Evolutionary conservation across 768 basidiomycete genomes (phyloP), one percentile per base, ranked within the genome.

Genomic region (Suillus subluteus): DNA sequence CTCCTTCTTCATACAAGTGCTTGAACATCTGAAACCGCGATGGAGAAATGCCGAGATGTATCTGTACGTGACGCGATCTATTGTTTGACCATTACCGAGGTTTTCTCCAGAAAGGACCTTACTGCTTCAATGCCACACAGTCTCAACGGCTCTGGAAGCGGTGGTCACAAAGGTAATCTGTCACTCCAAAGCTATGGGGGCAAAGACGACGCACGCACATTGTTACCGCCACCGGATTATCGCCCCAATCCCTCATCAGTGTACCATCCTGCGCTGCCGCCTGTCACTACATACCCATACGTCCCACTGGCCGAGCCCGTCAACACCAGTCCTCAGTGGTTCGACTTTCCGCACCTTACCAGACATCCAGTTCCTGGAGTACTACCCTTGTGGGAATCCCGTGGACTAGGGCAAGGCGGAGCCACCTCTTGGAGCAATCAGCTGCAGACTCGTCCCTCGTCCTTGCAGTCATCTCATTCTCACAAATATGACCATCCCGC

Each of bases 31-130:
- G 40, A 72, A 67, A 62, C 68, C 67, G 62, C 78, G 76, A 37
- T 78, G 76, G 76, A 74, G 77, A 58, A 71, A 65, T 32, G 76
- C 76, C 37, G 78, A 79, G 61, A 74, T 76, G 58, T 69, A 78
- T 72, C 62, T 78, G 76, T 76, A 79, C 85, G 74, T 73, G n/a
- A 43, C 32, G 6, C 21, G 30, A 46, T 18, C n/a, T 23, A 12
- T 43, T 37, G 40, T 46, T 65, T 65, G 71, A 72, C 2, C 66
- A 74, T 62, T 37, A 81, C 83, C 83, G 67, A 81, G n/a, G 74
- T 72, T 70, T 72, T 71, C 18, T 67, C 48, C 44, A 77, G 76
- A 54, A 74, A 70, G 23, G 73, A 77, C 23, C 70, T 77, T 43
- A 62, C 68, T 38, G 65, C 71, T 65, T 77, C 76, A 48, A 64